Conservation (phyloP, 2,329 filamentous ascomycete genomes). For the Fusarium euwallaceae region DNA sequence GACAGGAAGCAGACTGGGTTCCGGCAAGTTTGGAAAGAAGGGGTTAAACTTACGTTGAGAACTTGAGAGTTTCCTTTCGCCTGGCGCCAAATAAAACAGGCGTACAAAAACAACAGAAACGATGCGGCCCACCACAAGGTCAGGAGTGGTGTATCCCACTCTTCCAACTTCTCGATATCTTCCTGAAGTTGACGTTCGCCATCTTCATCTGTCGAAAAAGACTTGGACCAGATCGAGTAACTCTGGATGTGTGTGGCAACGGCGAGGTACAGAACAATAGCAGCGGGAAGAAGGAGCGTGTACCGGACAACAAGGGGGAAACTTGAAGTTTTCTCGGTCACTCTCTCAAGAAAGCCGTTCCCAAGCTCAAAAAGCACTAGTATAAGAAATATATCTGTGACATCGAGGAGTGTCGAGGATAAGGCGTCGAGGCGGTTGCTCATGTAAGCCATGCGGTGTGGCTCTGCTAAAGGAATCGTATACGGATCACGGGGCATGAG, state of each 20-base stretch:
- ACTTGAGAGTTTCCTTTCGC: background rate
- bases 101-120: background rate
- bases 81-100: background rate
- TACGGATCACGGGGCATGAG: background rate
- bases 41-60: background rate
- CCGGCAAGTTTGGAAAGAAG: no score
- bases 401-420: background rate
- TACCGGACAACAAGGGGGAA: background rate
- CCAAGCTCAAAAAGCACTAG: background rate
- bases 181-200: background rate
- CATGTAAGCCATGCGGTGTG: background rate
- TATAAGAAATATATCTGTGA: background rate
- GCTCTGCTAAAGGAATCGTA: background rate
- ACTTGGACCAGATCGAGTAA: background rate
- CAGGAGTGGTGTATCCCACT: background rate
- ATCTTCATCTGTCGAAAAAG: background rate
- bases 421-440: background rate
- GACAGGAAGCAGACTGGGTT: no score
- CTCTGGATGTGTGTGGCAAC: background rate
- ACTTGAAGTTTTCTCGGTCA: background rate
- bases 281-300: background rate
- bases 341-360: background rate
- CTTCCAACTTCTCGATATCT: background rate
- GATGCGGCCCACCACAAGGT: background rate
- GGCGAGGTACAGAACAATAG: background rate